Percentiles rank a stretch among this genome's conserved stretches.
Conservation (phyloP, 495 filamentous ascomycete species). For the Margaritispora aquatica region DNA sequence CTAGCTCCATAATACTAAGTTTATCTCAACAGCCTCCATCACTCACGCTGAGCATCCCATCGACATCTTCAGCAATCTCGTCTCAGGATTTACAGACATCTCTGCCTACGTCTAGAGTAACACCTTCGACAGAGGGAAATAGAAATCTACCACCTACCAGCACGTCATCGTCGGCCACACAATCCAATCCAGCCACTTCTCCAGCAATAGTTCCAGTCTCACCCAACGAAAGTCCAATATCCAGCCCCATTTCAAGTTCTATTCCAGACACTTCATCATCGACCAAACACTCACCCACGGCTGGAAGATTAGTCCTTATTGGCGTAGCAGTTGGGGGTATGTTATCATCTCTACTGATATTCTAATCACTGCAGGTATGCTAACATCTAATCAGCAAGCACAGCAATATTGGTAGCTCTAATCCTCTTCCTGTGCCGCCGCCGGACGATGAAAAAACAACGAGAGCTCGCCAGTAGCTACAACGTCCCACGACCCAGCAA, state of each 20-base stretch:
- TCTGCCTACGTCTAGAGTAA: background rate
- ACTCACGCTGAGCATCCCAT: background rate
- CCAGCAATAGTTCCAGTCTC: background rate
- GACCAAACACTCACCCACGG: background rate
- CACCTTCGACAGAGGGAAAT: background rate
- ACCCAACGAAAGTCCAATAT: background rate
- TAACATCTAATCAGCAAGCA: background rate
- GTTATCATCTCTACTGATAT: background rate
- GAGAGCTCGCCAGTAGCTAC: background rate
- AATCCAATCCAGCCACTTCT: background rate
- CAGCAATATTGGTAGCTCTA: background rate
- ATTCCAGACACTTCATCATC: background rate
- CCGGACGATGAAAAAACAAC: background rate
- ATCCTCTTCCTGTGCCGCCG: background rate
- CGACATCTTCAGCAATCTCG: background rate
- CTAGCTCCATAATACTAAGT: background rate
- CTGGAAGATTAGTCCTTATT: background rate
- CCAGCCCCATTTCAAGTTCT: background rate
- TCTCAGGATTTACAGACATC: background rate
- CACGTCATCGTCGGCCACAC: background rate
- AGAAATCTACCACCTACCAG: background rate
- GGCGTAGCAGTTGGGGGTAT: background rate
- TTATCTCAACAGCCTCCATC: background rate
- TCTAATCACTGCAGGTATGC: background rate
- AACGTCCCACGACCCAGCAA: background rate